These are phyloP conservation scores for Sphaerulina populicola DNA, from an alignment of 2,329 filamentous ascomycete species.

Conservation along the genomic window DNA sequence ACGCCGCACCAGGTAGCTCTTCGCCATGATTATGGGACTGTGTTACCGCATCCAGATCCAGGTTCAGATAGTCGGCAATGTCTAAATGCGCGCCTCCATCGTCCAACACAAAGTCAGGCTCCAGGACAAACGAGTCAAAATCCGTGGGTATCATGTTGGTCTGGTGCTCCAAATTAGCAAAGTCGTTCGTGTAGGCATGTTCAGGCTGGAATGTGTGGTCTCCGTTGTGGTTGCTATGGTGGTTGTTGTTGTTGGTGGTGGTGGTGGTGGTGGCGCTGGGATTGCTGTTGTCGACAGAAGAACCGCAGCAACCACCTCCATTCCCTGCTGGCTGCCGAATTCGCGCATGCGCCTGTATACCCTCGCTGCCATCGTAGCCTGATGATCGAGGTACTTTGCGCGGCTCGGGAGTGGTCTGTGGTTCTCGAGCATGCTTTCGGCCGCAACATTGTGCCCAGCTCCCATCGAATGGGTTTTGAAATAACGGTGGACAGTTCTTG, in stretches of 20 bases:
- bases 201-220: not conserved
- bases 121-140: not conserved
- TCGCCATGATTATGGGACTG: not conserved
- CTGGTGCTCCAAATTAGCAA: not conserved
- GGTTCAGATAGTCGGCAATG: not conserved
- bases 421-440: constrained; percentile 28
- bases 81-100: not conserved
- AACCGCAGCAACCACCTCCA: constrained; percentile 3
- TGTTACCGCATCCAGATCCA: not conserved
- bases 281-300: not conserved
- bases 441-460: constrained; percentile 32
- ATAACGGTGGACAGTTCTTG: constrained; percentile 29
- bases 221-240: not conserved
- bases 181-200: not conserved
- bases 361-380: constrained; percentile 6
- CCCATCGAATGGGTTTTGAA: constrained; percentile 27
- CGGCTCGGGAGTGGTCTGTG: constrained; percentile 17
- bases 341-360: constrained; percentile 7
- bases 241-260: not conserved
- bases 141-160: not conserved
- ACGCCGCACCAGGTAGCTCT: not conserved
- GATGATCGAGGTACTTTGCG: constrained; percentile 15
- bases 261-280: not conserved
- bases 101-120: not conserved
- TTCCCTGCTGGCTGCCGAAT: not conserved